Percentiles rank a stretch among this genome's conserved stretches.
Conservation (phyloP, 306 rosid species). For the Prinsepia uniflora region DNA sequence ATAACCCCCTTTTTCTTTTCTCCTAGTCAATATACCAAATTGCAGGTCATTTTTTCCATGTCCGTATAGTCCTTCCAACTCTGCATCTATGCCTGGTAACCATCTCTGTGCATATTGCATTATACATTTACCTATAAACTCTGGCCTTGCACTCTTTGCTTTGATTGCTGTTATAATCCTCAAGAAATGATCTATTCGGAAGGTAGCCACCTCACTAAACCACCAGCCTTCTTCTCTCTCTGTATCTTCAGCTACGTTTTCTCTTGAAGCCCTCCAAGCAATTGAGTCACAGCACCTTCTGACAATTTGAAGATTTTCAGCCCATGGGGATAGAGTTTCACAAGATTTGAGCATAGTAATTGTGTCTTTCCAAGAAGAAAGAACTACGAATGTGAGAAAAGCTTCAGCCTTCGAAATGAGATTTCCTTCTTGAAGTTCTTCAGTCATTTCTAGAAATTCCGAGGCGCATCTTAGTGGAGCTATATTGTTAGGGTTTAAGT, state of each 20-base stretch:
- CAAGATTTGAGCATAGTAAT: slow-evolving; percentile 70
- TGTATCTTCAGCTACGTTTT: slow-evolving; percentile 33
- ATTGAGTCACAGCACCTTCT: slow-evolving; percentile 95
- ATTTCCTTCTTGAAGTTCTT: slow-evolving; percentile 79
- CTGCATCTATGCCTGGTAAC: slow-evolving; percentile 60
- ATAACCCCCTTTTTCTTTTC: slow-evolving; percentile 42
- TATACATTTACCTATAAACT: slow-evolving; percentile 65
- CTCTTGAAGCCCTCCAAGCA: slow-evolving; percentile 78
- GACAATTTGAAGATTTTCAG: slow-evolving; percentile 84
- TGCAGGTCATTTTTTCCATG: slow-evolving; percentile 56
- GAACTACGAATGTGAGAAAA: slow-evolving; percentile 86
- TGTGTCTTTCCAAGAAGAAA: slow-evolving; percentile 88
- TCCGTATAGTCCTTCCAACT: slow-evolving; percentile 68
- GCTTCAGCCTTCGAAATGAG: slow-evolving; percentile 80
- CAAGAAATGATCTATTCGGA: slow-evolving; percentile 67
- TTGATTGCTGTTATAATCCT: slow-evolving; percentile 60
- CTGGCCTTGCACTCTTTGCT: slow-evolving; percentile 63
- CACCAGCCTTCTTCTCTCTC: slow-evolving; percentile 60
- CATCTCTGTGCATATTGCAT: slow-evolving; percentile 73
- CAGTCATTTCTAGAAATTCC: slow-evolving; percentile 88
- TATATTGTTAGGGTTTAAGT: slow-evolving; percentile 59
- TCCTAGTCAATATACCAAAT: slow-evolving; percentile 47
- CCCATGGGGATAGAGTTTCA: slow-evolving; percentile 83
- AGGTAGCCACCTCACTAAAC: slow-evolving; percentile 45
- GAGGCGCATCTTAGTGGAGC: slow-evolving; percentile 90